Evolutionary conservation across 2,329 filamentous ascomycete genomes (phyloP), one percentile per base, ranked within the genome.

Genomic region (Lasiodiplodia sp.): DNA sequence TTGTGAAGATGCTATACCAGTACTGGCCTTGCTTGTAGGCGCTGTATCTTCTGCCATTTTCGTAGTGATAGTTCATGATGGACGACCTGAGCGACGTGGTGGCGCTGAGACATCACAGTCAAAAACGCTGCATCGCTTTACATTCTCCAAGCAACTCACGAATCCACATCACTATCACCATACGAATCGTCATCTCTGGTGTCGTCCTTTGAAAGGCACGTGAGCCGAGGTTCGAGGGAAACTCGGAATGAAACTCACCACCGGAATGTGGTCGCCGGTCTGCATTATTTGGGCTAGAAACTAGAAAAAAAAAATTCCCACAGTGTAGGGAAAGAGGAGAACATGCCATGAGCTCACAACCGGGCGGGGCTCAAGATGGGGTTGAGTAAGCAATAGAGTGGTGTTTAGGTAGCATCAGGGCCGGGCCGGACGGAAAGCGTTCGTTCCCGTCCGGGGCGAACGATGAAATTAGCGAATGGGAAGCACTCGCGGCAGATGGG

Each of bases 21-120:
- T 80, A 79, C 12, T 73, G 72, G 64, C 78, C 78, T 60, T 79
- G 76, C 16, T 75, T 72, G 67, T 78, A 79, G 3, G 75, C 76
- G 58, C 78, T 76, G 70, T 80, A 80, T 60, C 76, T 74, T 2
- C 78, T 72, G 34, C 66, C 66, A 18, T 68, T 63, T 14, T 68
- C 57, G 23, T 28, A 58, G 8, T 34, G 64, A 40, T 58, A 58
- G 52, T 67, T 51, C 64, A 44, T 49, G 40, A 58, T 58, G 28
- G 52, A 58, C 12, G 64, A 67, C 1, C 7, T 21, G 11, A 67
- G 52, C 40, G 64, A 67, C 5, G 52, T 67, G n/a, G 64, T 67
- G 2, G 51, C 52, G 23, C 64, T 66, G 52, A 28, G 4, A 2
- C 21, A 37, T 25, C 3, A 7, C 31, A 1, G 38, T 28, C 57